These are phyloP conservation scores for Thelonectria blattea DNA, from an alignment of 2,329 filamentous ascomycete genomes.

Conservation along the genomic window DNA sequence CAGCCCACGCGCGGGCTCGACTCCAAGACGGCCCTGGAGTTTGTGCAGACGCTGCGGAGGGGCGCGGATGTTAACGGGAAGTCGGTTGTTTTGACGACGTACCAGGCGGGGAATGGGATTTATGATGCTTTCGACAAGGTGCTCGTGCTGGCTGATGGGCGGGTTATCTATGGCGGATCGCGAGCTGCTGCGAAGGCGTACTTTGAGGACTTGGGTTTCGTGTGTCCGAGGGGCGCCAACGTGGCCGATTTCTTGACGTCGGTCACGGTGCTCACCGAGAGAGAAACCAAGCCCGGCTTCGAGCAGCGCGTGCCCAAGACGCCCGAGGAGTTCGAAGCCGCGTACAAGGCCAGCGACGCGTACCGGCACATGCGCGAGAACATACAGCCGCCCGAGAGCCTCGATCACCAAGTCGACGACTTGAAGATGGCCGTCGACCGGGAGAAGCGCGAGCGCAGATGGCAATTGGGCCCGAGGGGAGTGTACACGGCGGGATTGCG, in stretches of 20 bases:
- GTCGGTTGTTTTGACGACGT: constrained; percentile 72
- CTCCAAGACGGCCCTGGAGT: constrained; percentile 73
- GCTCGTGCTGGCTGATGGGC: constrained; percentile 69
- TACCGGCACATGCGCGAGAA: constrained; percentile 33
- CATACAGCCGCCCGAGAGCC: constrained; percentile 33
- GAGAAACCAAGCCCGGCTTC: constrained; percentile 62
- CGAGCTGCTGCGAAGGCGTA: constrained; percentile 66
- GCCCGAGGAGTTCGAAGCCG: constrained; percentile 62
- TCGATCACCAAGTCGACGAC: constrained; percentile 48
- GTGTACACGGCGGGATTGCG: constrained; percentile 36
- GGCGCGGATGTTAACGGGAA: constrained; percentile 69
- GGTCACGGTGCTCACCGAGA: constrained; percentile 68
- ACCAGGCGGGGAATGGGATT: constrained; percentile 69
- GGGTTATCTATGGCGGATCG: constrained; percentile 70
- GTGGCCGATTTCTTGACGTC: constrained; percentile 74
- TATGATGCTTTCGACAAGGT: constrained; percentile 75
- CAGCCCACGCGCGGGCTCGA: constrained; percentile 74
- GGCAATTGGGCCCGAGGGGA: constrained; percentile 27
- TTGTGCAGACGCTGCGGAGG: constrained; percentile 62
- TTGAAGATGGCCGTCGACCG: constrained; percentile 41
- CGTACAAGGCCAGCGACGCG: constrained; percentile 37
- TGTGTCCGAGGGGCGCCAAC: constrained; percentile 57
- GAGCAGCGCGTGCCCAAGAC: constrained; percentile 66
- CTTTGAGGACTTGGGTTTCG: constrained; percentile 70
- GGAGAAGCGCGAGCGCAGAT: constrained; percentile 33